Percentiles rank a stretch among this genome's conserved stretches.
These are phyloP conservation scores for Xylariaceae sp. DNA, from an alignment of 2,329 filamentous ascomycete genomes.

Conservation along the genomic window DNA sequence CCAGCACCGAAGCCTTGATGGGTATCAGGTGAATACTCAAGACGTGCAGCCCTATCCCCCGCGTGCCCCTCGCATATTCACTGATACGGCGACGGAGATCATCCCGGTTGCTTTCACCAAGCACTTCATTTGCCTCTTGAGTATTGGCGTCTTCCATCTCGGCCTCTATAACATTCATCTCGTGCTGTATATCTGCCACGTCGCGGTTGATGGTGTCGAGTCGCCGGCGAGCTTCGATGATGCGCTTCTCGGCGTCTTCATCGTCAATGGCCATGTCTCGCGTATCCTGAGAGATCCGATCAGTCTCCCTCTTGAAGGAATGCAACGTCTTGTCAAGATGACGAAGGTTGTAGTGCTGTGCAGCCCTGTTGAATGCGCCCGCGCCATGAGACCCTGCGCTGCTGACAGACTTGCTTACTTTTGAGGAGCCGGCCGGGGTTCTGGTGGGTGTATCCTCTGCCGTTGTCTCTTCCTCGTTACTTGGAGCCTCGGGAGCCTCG, in stretches of 20 bases:
- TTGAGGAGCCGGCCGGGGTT: slow-evolving; percentile 2
- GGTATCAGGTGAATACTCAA: slow-evolving; percentile 53
- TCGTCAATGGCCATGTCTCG: slow-evolving; percentile 1
- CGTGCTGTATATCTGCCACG: slow-evolving; percentile 26
- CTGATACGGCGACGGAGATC: slow-evolving; percentile 25
- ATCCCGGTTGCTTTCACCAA: slow-evolving; percentile 11
- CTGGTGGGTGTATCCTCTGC: slow-evolving; percentile 6
- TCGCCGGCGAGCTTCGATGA: slow-evolving; percentile 18
- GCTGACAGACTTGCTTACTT: slow-evolving; percentile 5
- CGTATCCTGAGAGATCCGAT: slow-evolving; percentile 5
- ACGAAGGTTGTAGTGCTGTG: background rate
- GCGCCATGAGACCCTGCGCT: background rate
- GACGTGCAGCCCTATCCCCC: slow-evolving; percentile 48
- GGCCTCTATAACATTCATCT: slow-evolving; percentile 28
- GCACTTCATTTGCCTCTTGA: slow-evolving; percentile 1
- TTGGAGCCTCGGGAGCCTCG: too few species aligned
- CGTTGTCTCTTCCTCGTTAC: slow-evolving; percentile 7
- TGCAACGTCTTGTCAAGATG: background rate
- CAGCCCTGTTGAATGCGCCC: background rate
- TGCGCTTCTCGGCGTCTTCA: background rate
- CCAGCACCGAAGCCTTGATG: slow-evolving; percentile 49
- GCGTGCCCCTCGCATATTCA: slow-evolving; percentile 49
- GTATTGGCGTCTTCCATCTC: slow-evolving; percentile 29
- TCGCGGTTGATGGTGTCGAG: slow-evolving; percentile 23
- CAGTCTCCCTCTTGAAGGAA: slow-evolving; percentile 1